Conservation (phyloP, 139 green algal genomes). For the Microglena sp. region DNA sequence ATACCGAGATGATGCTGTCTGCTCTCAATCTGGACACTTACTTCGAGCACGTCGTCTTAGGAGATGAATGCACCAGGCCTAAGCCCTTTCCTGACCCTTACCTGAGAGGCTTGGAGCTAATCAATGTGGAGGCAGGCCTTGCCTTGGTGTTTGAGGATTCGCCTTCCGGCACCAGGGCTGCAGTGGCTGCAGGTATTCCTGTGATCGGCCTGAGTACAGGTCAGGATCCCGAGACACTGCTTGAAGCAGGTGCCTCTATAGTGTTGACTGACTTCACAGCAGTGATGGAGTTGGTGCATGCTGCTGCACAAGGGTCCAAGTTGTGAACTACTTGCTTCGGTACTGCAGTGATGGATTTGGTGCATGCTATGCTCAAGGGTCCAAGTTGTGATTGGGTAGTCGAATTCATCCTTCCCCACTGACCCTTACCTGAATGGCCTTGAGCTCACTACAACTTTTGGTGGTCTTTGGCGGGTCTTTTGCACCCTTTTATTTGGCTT, state of each 20-base stretch:
- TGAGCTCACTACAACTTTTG: too few species aligned
- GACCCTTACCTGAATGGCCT: slow-evolving; percentile 64
- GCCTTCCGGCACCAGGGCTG: slow-evolving; percentile 24
- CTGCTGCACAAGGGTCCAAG: too few species aligned
- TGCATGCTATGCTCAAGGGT: too few species aligned
- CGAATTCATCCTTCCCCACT: too few species aligned
- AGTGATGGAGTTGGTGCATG: slow-evolving; percentile 4
- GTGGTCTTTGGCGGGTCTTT: too few species aligned
- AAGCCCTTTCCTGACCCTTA: slow-evolving; percentile 78
- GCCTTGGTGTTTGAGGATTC: slow-evolving; percentile 10
- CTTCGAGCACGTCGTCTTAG: slow-evolving; percentile 55
- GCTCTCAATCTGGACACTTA: slow-evolving; percentile 43
- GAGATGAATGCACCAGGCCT: slow-evolving; percentile 48
- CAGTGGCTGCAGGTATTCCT: slow-evolving; percentile 41
- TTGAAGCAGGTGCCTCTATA: slow-evolving; percentile 23
- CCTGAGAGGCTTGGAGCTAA: slow-evolving; percentile 33
- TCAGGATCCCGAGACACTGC: slow-evolving; percentile 34
- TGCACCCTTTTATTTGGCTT: too few species aligned
- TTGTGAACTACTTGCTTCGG: too few species aligned
- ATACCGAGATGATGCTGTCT: slow-evolving; percentile 65
- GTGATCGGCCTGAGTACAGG: slow-evolving; percentile 50
- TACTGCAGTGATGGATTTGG: too few species aligned
- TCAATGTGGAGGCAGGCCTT: slow-evolving; percentile 29
- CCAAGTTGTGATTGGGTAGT: too few species aligned
- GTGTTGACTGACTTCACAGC: slow-evolving; percentile 13